Conservation (phyloP, 768 basidiomycete species). For the Vishniacozyma victoriae region DNA sequence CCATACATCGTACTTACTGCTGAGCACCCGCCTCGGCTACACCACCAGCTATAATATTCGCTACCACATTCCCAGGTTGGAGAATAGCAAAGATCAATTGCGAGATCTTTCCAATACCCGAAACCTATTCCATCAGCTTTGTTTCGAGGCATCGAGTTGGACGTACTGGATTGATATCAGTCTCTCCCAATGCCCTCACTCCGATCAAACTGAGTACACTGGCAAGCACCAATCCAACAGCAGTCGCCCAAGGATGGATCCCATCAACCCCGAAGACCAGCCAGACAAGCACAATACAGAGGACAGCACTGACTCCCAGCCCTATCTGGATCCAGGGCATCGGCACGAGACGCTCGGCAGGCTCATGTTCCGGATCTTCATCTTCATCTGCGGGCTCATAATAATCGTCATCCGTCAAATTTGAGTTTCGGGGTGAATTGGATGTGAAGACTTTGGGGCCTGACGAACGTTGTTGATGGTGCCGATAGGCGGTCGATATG, state of each 20-base stretch:
- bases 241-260: slow-evolving; percentile 90
- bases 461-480: slow-evolving; percentile 22
- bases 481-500: slow-evolving; percentile 28
- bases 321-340: slow-evolving; percentile 70
- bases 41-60: slow-evolving; percentile 93
- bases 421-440: slow-evolving; percentile 16
- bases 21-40: slow-evolving; percentile 59
- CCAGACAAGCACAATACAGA: slow-evolving; percentile 79
- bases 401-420: slow-evolving; percentile 29
- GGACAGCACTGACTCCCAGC: slow-evolving; percentile 55
- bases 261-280: slow-evolving; percentile 81
- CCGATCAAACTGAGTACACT: slow-evolving; percentile 81
- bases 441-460: slow-evolving; percentile 22
- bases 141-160: background rate
- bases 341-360: slow-evolving; percentile 72
- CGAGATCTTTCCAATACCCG: slow-evolving; percentile 88
- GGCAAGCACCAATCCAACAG: slow-evolving; percentile 75
- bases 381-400: slow-evolving; percentile 44
- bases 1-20: slow-evolving; percentile 13
- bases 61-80: slow-evolving; percentile 91
- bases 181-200: slow-evolving; percentile 90
- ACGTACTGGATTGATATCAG: slow-evolving; percentile 61
- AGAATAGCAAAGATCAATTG: slow-evolving; percentile 91
- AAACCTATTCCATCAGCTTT: slow-evolving; percentile 20
- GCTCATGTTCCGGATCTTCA: slow-evolving; percentile 63